Base-by-base conservation (phyloP, 257 asterid species). In the Primulina eburnea region DNA sequence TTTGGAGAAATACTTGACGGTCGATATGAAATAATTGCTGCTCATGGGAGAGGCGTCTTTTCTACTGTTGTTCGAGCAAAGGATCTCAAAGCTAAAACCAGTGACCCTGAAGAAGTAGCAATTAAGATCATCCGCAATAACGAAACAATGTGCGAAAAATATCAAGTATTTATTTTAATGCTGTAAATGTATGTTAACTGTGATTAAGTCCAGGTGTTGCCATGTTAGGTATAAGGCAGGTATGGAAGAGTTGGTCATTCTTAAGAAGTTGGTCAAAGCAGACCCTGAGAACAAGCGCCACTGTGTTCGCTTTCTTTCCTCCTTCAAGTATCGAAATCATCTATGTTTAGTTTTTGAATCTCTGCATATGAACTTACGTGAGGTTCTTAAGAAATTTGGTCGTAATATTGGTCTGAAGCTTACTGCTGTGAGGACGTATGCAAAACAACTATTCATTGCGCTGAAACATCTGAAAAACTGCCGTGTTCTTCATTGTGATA, bases 361-460 rank as follows among this genome's bases (percentile, higher is more conserved):
- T 76, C 99, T 94, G 85, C 96, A 91, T 89, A 91, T 94, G 99
- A 94, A 94, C 88, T 87, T 94, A 83, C 92, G 99, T n/a, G 99
- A 94, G 86, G 93, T 94, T 78, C 82, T 89, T 71, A 94, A 89
- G 93, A 94, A 91, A 83, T 91, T 91, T 85, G 98, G 99, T 67
- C 99, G 99, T 84, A 89, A 94, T 85, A 89, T 94, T 79, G 99
- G 98, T 75, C 92, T 94, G 85, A 88, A 84, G 82, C 92, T 94
- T 76, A 88, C 97, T 77, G 99, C 98, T 80, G 98, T 94, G 81
- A 86, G 97, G 86, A 85, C 98, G 62, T 94, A 89, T 65, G 95
- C 99, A n/a, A 89, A 94, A 87, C 99, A 94, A 76, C 97, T 94
- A 68, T 91, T 94, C 82, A 88, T 91, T 78, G 88, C 97, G 18